Evolutionary conservation across 2,329 filamentous ascomycete species (phyloP), one percentile per base, ranked within the genome.

Genomic region (Exophiala sideris): DNA sequence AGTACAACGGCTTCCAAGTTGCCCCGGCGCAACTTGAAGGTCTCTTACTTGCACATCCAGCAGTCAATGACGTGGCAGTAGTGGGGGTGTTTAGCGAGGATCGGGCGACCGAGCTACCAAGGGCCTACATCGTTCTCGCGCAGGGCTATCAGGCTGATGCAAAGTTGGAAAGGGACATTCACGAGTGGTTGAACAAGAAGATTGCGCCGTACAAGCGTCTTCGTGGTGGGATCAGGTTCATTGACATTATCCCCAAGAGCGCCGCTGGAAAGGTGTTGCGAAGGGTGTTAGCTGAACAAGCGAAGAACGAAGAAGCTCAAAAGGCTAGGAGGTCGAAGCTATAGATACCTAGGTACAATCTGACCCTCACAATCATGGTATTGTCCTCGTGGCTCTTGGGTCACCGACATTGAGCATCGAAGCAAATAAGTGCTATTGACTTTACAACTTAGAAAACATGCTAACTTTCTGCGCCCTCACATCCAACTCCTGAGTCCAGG

Each of bases 1-100:
- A 87, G 70, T 86, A 81, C 68, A 86, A 89, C 70, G 85, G 85
- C 0, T 88, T 87, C 71, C 85, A 87, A 66, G 85, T 88, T 2
- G 76, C 85, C 0, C 85, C 85, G 0, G 85, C 85, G 1, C 84
- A 88, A 67, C 74, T 88, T 5, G 85, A 83, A 58, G 80, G 79
- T 3, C 62, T 80, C 16, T 67, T 83, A 14, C 67, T 77, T 1
- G 70, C 73, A 7, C 76, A 80, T 54, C 70, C 73, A 11, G 71
- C 75, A 20, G 70, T 83, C 36, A 72, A 76, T 12, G 85, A 88
- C 62, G 82, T 79, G 2, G 84, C 82, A 24, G 84, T 88, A 0
- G 77, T 86, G 36, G 82, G 84, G 0, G 70, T 86, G 4, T 78
- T 83, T 18, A 51, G 39, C 35, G 14, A 24, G 3, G 45, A 50